These are phyloP conservation scores for Cucumis melo DNA, from an alignment of 306 rosid genomes.

Conservation along the genomic window DNA sequence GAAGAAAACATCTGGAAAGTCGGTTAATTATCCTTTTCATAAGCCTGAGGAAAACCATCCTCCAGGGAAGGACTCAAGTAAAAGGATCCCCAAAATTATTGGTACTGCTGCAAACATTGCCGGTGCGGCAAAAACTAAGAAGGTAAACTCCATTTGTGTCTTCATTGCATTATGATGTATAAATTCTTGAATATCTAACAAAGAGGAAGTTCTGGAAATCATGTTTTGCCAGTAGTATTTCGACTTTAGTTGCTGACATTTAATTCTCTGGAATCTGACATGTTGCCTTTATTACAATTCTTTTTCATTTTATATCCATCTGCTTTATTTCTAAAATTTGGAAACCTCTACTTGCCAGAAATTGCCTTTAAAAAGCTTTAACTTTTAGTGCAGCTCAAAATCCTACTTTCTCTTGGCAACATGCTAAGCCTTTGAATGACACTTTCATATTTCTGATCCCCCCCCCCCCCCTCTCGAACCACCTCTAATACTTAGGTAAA, in stretches of 20 bases:
- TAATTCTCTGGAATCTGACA: not conserved
- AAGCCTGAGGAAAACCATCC: constrained; percentile 96
- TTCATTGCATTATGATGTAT: not conserved
- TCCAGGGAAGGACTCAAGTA: constrained; percentile 88
- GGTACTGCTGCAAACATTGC: constrained; percentile 87
- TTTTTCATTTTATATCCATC: not conserved
- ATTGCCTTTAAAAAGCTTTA: not conserved
- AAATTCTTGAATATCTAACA: not conserved
- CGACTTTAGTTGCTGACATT: not conserved
- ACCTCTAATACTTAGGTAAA: not conserved
- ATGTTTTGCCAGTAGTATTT: not conserved
- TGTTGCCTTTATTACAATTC: not conserved
- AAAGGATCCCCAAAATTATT: constrained; percentile 78
- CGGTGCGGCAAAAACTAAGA: constrained; percentile 68
- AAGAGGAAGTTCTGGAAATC: not conserved
- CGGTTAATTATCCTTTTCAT: constrained; percentile 45
- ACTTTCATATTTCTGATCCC: not conserved
- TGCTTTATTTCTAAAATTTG: not conserved
- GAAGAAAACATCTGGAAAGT: constrained; percentile 70
- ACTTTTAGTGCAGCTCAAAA: not conserved
- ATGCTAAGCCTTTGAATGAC: not conserved
- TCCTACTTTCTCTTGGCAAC: not conserved
- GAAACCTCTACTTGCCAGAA: not conserved
- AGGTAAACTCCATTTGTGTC: constrained; percentile 28
- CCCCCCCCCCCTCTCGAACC: no score